phyloP scores from a whole-genome alignment of 2,329 filamentous ascomycete genomes.

The Cladophialophora yegresii region DNA sequence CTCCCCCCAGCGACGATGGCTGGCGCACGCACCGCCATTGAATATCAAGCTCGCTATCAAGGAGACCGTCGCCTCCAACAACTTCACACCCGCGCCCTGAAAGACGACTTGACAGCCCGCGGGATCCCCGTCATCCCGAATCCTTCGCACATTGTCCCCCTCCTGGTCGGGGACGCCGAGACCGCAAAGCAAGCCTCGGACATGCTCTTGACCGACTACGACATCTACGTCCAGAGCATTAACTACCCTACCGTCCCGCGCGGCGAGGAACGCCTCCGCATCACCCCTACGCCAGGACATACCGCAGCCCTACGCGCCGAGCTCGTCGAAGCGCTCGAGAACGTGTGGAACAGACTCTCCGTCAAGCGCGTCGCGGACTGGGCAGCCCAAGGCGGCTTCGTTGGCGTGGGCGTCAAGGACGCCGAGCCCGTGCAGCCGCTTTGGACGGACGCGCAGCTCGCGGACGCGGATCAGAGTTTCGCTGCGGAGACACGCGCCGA shows the following conservation, averaged over 20 bases:
- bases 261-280: conserved; percentile 93
- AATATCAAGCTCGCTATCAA: conserved; percentile 84
- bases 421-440: conserved; percentile 68
- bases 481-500: conserved; percentile 21
- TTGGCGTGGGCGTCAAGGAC: conserved; percentile 79
- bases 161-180: conserved; percentile 92
- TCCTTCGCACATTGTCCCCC: conserved; percentile 91
- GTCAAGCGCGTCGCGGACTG: conserved; percentile 94
- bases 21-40: conserved; percentile 84
- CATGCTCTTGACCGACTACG: conserved; percentile 82
- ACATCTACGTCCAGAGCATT: conserved; percentile 97
- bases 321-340: conserved; percentile 78
- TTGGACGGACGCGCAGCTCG: conserved; percentile 86
- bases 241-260: conserved; percentile 98
- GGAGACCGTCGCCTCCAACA: conserved; percentile 92
- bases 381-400: conserved; percentile 87
- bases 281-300: conserved; percentile 95
- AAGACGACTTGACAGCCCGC: conserved; percentile 72
- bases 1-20: conserved; percentile 97
- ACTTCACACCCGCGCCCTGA: conserved; percentile 92
- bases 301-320: conserved; percentile 80
- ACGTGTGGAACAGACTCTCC: conserved; percentile 82
- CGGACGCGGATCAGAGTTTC: conserved; percentile 21
- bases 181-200: conserved; percentile 90
- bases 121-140: conserved; percentile 98